Base-by-base conservation (phyloP, 2,329 filamentous ascomycete species). In the Monosporascus ibericus region DNA sequence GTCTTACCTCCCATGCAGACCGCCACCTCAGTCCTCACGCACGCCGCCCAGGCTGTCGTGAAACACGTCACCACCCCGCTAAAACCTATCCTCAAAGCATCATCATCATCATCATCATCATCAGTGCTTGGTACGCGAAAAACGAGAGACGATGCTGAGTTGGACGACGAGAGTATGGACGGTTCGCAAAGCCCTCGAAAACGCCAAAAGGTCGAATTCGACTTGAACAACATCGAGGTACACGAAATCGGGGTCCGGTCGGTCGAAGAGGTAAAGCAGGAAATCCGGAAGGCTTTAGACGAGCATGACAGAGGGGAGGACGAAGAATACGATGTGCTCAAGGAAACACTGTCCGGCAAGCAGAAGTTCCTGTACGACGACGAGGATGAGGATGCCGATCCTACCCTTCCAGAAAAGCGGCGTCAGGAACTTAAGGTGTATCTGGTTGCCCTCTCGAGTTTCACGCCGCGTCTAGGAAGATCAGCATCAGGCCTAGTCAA, bases 381-480 rank as follows among this genome's bases (percentile, higher is more conserved):
- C 39, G 75, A 77, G 27, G 75, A 79, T 8, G 75, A 80, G 34
- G 73, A 72, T 18, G 56, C 56, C 5, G 61, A 76, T 59, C 75
- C 76, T 1, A 55, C 59, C 14, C 55, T 65, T 5, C 60, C 61
- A 8, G 59, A 61, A 34, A 68, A 65, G 53, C 62, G 63, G 52
- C 64, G 63, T n/a, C 75, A 81, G 56, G 81, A 84, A 58, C 72
- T 86, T 47, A 77, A 80, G 58, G 73, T 75, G 38, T 86, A 86
- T 64, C 71, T 87, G 52, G 71, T 84, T 59, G 83, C 83, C n/a
- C 72, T 88, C 47, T 80, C 82, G 14, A 79, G 75, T 62, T 83
- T 79, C 60, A 75, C 81, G 7, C 80, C 82, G n/a, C 72, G 82
- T 37, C 71, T 88, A 34, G 77, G 80, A 58, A 79, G 77, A 64